Conservation (phyloP, 2,329 filamentous ascomycete genomes). For the Pseudophaeomoniella oleicola region DNA sequence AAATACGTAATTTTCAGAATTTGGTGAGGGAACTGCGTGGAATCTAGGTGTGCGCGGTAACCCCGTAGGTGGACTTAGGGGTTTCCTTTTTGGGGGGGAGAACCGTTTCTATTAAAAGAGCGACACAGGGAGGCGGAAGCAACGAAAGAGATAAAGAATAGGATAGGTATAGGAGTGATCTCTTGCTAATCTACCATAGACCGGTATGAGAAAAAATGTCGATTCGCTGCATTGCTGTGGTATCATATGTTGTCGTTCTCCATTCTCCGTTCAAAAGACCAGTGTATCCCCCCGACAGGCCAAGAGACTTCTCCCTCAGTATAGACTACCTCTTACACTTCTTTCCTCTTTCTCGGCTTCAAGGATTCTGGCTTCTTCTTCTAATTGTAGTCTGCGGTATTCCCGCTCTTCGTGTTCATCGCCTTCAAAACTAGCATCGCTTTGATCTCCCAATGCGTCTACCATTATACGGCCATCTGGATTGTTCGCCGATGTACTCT, state of each 20-base stretch:
- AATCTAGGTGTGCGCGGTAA: not conserved
- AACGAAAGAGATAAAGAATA: too few relatives aligned
- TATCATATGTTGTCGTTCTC: too few relatives aligned
- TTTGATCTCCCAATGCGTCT: constrained; percentile 13
- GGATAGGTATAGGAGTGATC: too few relatives aligned
- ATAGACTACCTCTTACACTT: constrained; percentile 6
- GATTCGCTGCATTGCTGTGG: too few relatives aligned
- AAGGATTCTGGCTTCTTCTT: constrained; percentile 11
- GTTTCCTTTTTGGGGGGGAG: too few relatives aligned
- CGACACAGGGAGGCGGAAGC: too few relatives aligned
- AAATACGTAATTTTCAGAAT: not conserved
- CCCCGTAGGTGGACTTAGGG: not conserved
- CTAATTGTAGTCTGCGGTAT: constrained; percentile 8
- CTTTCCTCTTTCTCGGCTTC: constrained; percentile 11
- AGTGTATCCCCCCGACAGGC: too few relatives aligned
- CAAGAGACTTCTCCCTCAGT: too few relatives aligned
- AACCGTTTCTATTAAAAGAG: too few relatives aligned
- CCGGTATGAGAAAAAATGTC: too few relatives aligned
- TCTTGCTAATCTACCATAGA: too few relatives aligned
- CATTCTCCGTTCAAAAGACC: too few relatives aligned
- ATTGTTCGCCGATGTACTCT: constrained; percentile 7
- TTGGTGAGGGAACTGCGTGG: not conserved
- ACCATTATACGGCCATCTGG: constrained; percentile 6
- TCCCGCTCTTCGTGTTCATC: constrained; percentile 10
- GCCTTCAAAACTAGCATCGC: constrained; percentile 11